Conservation (phyloP, 176 grass and related monocot species). For the Oryza meyeriana region DNA sequence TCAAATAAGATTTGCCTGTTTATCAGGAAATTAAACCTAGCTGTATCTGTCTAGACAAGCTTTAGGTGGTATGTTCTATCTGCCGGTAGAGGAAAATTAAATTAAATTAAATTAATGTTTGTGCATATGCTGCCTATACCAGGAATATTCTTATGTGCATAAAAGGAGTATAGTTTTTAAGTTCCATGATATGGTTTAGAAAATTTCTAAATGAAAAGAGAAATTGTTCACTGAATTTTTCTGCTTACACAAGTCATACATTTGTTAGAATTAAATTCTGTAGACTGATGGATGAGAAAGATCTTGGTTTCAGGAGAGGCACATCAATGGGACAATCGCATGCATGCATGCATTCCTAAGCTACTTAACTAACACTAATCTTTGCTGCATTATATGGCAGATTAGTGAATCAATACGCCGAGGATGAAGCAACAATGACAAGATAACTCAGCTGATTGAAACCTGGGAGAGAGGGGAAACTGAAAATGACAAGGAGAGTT, state of each 20-base stretch:
- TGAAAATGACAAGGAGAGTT: conserved; percentile 44
- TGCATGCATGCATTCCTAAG: conserved; percentile 32
- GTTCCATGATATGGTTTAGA: background rate
- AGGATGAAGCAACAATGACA: conserved; percentile 28
- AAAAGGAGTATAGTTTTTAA: background rate
- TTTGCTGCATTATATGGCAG: conserved; percentile 19
- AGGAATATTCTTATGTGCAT: background rate
- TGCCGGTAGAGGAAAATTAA: background rate
- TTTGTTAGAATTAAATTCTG: background rate
- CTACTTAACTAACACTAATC: conserved; percentile 6
- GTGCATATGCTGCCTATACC: background rate
- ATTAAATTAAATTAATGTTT: background rate
- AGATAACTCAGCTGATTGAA: conserved; percentile 36
- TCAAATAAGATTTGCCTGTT: conserved; percentile 37
- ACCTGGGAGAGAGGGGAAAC: conserved; percentile 30
- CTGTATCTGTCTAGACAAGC: background rate
- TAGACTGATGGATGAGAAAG: background rate
- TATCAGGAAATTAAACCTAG: conserved; percentile 7
- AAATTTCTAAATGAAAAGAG: background rate
- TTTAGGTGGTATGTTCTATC: conserved; percentile 35
- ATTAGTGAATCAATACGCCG: background rate
- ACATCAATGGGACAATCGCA: conserved; percentile 16
- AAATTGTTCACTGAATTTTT: background rate
- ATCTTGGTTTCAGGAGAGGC: conserved; percentile 1
- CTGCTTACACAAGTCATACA: background rate